phyloP scores from a whole-genome alignment of 208 protist genomes.

The Plasmodiophora brassicae region DNA sequence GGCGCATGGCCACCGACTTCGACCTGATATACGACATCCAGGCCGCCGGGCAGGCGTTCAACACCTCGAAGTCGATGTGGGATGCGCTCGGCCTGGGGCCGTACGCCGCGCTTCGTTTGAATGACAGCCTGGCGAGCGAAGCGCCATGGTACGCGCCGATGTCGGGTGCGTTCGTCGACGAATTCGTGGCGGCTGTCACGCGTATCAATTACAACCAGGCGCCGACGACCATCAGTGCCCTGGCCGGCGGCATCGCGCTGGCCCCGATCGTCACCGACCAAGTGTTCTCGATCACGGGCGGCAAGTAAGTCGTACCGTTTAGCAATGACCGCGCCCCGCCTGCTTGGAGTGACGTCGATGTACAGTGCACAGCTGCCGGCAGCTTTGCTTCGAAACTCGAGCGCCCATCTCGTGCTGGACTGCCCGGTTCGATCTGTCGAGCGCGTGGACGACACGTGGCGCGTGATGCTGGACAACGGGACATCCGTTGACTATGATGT shows the following conservation, averaged over 20 bases:
- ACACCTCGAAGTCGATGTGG: background rate
- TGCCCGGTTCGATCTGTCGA: background rate
- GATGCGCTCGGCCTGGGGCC: background rate
- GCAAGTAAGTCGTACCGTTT: background rate
- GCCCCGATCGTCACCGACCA: background rate
- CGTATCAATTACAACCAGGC: constrained; percentile 9
- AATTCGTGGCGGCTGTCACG: background rate
- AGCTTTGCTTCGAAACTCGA: background rate
- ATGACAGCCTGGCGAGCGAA: background rate
- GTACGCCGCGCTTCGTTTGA: background rate
- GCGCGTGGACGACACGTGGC: background rate
- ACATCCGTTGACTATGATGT: background rate
- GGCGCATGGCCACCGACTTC: background rate
- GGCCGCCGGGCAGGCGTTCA: background rate
- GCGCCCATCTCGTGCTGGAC: background rate
- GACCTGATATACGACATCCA: background rate
- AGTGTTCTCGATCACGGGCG: too few species aligned
- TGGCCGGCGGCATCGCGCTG: background rate
- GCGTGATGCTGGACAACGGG: background rate
- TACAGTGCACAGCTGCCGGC: background rate
- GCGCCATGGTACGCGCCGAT: background rate
- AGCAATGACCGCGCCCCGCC: too few species aligned
- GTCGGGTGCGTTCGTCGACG: background rate
- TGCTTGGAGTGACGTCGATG: background rate
- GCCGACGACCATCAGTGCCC: background rate